A percentile compares a stretch with the other conserved stretches of the same genome.
These are phyloP conservation scores for Diaporthe sp. DNA, from an alignment of 2,329 filamentous ascomycete genomes.

Conservation along the genomic window DNA sequence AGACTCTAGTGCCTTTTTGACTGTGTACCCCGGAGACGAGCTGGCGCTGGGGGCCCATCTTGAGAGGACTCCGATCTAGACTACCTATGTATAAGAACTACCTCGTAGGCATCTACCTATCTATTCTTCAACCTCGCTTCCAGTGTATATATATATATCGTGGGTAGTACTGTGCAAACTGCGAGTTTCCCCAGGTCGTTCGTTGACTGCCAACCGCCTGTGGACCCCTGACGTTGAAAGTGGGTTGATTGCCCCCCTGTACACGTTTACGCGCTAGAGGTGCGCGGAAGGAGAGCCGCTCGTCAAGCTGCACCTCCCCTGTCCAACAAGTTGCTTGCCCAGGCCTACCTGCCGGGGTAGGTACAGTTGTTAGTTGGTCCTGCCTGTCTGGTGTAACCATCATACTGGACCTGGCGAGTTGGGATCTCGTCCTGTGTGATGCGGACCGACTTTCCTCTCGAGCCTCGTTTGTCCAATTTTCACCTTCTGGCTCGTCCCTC, in stretches of 20 bases:
- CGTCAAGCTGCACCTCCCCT: conserved; percentile 17
- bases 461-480: conserved; percentile 2
- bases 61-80: background rate
- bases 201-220: background rate
- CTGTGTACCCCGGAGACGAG: background rate
- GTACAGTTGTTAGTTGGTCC: conserved; percentile 20
- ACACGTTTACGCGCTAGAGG: background rate
- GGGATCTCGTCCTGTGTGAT: background rate
- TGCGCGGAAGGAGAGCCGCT: conserved; percentile 26
- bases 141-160: background rate
- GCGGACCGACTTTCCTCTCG: background rate
- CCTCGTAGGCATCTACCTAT: background rate
- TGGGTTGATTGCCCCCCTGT: background rate
- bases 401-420: background rate
- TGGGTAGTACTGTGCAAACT: background rate
- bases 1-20: background rate
- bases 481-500: background rate
- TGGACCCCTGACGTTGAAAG: conserved; percentile 22
- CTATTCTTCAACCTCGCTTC: background rate
- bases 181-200: background rate
- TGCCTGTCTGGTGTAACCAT: conserved; percentile 22
- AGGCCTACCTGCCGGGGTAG: conserved; percentile 2
- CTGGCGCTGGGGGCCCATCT: background rate
- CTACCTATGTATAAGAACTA: background rate
- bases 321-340: background rate